These are phyloP conservation scores for Phialophora verrucosa DNA, from an alignment of 2,329 filamentous ascomycete species.

Conservation along the genomic window DNA sequence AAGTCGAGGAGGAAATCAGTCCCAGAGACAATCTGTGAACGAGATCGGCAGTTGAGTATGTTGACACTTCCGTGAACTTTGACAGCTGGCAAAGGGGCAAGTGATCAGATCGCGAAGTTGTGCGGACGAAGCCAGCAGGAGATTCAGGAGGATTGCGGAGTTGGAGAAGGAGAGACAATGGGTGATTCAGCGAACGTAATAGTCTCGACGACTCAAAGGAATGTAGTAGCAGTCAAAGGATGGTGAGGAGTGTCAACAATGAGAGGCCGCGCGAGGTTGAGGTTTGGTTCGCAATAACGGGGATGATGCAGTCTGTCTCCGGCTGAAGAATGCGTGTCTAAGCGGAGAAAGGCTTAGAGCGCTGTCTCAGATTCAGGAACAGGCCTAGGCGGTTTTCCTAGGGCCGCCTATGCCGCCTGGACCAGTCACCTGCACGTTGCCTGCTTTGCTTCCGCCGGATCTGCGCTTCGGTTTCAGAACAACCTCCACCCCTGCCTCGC, in stretches of 20 bases:
- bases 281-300: neutral
- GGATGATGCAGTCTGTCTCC: neutral
- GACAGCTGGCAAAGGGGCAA: slow-evolving; percentile 3
- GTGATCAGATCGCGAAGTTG: neutral
- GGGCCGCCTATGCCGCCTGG: neutral
- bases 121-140: neutral
- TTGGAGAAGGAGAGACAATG: neutral
- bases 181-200: neutral
- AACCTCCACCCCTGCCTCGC: neutral
- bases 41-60: neutral
- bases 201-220: slow-evolving; percentile 13
- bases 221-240: slow-evolving; percentile 6
- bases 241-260: slow-evolving; percentile 1
- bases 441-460: neutral
- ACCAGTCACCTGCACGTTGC: neutral
- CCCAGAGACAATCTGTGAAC: neutral
- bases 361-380: slow-evolving; percentile 33
- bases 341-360: slow-evolving; percentile 15
- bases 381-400: slow-evolving; percentile 13
- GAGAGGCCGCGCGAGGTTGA: neutral
- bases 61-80: neutral
- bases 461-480: neutral
- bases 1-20: neutral
- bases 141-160: neutral
- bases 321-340: slow-evolving; percentile 6